phyloP scores from a whole-genome alignment of 2,329 filamentous ascomycete species.

The Chaetomiaceae sp. region DNA sequence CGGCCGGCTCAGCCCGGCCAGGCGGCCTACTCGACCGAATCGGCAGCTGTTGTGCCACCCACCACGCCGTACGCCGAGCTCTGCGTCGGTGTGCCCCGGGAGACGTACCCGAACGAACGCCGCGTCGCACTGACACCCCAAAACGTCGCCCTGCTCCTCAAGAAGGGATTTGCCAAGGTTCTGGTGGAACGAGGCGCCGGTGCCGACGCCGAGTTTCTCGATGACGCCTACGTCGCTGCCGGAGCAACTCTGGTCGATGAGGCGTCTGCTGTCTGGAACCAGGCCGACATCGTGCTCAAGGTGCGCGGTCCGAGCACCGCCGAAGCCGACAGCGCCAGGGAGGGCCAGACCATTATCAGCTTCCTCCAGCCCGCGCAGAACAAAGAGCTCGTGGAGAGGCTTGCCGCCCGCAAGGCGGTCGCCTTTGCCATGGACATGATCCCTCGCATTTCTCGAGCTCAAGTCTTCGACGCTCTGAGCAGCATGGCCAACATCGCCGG shows the following conservation, averaged over 20 bases:
- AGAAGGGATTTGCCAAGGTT: constrained; percentile 76
- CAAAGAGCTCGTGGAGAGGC: constrained; percentile 65
- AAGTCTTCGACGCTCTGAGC: constrained; percentile 82
- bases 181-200: constrained; percentile 80
- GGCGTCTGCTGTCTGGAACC: constrained; percentile 62
- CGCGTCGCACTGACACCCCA: constrained; percentile 81
- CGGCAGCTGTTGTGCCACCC: constrained; percentile 37
- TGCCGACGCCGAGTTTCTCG: constrained; percentile 67
- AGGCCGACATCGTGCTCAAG: constrained; percentile 77
- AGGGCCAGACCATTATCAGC: constrained; percentile 71
- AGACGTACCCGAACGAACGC: constrained; percentile 73
- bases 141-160: constrained; percentile 75
- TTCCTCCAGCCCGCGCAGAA: constrained; percentile 83
- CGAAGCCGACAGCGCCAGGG: constrained; percentile 64
- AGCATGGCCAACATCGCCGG: constrained; percentile 95
- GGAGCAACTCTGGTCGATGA: constrained; percentile 72
- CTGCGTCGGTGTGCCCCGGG: constrained; percentile 72
- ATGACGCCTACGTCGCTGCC: constrained; percentile 70
- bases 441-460: constrained; percentile 81
- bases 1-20: constrained; percentile 4
- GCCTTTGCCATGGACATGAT: constrained; percentile 91
- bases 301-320: constrained; percentile 68
- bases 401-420: constrained; percentile 67
- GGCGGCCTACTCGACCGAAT: constrained; percentile 39
- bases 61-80: constrained; percentile 64